Percentiles rank a stretch among this genome's conserved stretches.
Evolutionary conservation across 2,329 filamentous ascomycete genomes (phyloP).

Genomic region (Rutstroemia sp.): DNA sequence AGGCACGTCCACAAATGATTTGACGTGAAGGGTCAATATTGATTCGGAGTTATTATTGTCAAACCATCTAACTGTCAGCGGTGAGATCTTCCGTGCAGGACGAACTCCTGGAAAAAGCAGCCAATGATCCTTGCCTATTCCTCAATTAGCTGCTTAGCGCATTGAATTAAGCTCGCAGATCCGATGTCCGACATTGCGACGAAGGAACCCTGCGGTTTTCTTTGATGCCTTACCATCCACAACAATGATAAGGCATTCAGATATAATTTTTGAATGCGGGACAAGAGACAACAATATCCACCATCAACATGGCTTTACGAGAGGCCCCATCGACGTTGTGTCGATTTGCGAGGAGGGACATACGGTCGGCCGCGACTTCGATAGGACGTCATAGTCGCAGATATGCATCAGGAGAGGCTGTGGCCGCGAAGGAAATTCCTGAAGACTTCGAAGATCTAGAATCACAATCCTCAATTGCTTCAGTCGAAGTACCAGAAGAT

Average conservation of each 20-base stretch:
- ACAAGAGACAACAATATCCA: background rate
- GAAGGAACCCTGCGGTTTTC: no score
- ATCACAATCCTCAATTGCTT: slow-evolving; percentile 35
- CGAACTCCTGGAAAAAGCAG: no score
- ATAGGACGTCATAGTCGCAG: slow-evolving; percentile 16
- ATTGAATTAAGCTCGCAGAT: no score
- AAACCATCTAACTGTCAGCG: no score
- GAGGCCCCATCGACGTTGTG: slow-evolving; percentile 26
- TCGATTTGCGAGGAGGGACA: slow-evolving; percentile 21
- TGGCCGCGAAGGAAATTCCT: slow-evolving; percentile 16
- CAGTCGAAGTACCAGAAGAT: slow-evolving; percentile 30
- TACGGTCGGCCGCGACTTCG: slow-evolving; percentile 9
- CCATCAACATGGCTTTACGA: slow-evolving; percentile 27
- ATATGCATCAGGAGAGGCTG: slow-evolving; percentile 25
- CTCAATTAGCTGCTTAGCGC: no score
- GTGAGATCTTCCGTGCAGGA: no score
- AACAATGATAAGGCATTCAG: background rate
- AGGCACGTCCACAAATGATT: no score
- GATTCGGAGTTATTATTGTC: no score
- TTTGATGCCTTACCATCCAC: no score
- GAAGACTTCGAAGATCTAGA: slow-evolving; percentile 38
- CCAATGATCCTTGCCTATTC: no score
- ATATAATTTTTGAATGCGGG: slow-evolving; percentile 3
- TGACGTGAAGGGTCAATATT: no score
- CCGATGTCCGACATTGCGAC: no score